Percentiles rank a stretch among this genome's conserved stretches.
phyloP scores from a whole-genome alignment of 2,329 filamentous ascomycete species.

The Penicillium sp. region DNA sequence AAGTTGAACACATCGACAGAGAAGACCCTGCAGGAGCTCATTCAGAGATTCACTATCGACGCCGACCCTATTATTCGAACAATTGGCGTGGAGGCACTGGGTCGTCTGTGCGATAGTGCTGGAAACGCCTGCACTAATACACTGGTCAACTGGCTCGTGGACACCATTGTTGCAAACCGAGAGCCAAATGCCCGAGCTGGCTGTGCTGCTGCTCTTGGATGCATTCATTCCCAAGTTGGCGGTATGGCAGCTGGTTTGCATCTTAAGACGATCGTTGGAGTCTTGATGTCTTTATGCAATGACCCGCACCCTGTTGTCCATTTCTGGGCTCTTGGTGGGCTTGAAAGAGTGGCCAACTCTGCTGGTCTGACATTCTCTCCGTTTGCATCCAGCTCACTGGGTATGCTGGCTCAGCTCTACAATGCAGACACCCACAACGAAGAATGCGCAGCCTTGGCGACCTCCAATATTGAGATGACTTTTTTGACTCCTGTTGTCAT shows the following conservation, averaged over 20 bases:
- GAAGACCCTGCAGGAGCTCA: slow-evolving; percentile 65
- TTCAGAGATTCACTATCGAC: slow-evolving; percentile 80
- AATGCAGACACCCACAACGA: slow-evolving; percentile 87
- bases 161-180: slow-evolving; percentile 89
- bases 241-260: slow-evolving; percentile 97
- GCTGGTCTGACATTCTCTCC: slow-evolving; percentile 88
- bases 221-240: slow-evolving; percentile 91
- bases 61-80: slow-evolving; percentile 82
- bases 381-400: slow-evolving; percentile 85
- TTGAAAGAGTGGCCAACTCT: slow-evolving; percentile 84
- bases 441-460: slow-evolving; percentile 74
- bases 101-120: slow-evolving; percentile 78
- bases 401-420: slow-evolving; percentile 92
- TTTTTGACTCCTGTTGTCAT: slow-evolving; percentile 79
- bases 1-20: slow-evolving; percentile 76
- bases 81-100: slow-evolving; percentile 81
- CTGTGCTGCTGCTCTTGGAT: slow-evolving; percentile 88
- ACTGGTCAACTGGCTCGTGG: slow-evolving; percentile 88
- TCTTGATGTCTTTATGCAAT: slow-evolving; percentile 95
- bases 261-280: slow-evolving; percentile 93
- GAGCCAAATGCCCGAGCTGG: slow-evolving; percentile 92
- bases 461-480: slow-evolving; percentile 87
- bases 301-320: slow-evolving; percentile 95
- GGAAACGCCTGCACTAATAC: slow-evolving; percentile 86
- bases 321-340: slow-evolving; percentile 90